Base-by-base conservation (phyloP, 768 basidiomycete genomes). In the Trametes coccinea region DNA sequence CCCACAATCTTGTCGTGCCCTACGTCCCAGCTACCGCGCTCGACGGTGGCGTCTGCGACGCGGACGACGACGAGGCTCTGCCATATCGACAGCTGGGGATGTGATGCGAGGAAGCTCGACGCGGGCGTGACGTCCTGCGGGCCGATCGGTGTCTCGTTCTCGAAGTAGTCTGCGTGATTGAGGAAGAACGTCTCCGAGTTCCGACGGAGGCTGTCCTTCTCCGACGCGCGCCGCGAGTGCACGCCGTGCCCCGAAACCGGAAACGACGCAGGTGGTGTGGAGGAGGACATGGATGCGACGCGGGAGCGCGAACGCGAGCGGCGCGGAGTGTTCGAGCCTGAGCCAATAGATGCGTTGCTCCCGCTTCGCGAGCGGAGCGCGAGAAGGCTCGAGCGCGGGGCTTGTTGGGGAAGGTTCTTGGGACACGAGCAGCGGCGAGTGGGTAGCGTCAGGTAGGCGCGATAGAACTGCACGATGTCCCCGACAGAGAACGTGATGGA, bases 171-270 rank as follows among this genome's bases (percentile, higher is more conserved):
- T 14, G 64, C 45, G 22, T 62, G 53, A 30, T 46, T 46, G 7
- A 65, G 61, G 44, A 68, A 61, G 56, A 69, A 63, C 8, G 68
- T 53, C 45, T 72, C 71, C 33, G 67, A 60, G 16, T 13, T 62
- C 11, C 68, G 67, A 30, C 68, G 66, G 2, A 61, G 41, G 50
- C 39, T 55, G 41, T 66, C 66, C 71, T 88, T 90, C 69, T 92
- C 91, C 2, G 88, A 89, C 22, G 81, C 79, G 52, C 90, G 80
- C 48, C 90, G 82, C 29, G 89, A 86, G 70, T 92, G 84, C 41
- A 88, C 81, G 17, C 89, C 93, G 68, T 92, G 92, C 2, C 80
- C 90, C 5, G 89, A 93, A 27, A 94, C 82, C 10, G 92, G 92
- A 70, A 92, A 94, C 8, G 83, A 77, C 5, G 82, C 74, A 0